These are phyloP conservation scores for Fusarium verrucosum DNA, from an alignment of 2,329 filamentous ascomycete species.

Conservation along the genomic window DNA sequence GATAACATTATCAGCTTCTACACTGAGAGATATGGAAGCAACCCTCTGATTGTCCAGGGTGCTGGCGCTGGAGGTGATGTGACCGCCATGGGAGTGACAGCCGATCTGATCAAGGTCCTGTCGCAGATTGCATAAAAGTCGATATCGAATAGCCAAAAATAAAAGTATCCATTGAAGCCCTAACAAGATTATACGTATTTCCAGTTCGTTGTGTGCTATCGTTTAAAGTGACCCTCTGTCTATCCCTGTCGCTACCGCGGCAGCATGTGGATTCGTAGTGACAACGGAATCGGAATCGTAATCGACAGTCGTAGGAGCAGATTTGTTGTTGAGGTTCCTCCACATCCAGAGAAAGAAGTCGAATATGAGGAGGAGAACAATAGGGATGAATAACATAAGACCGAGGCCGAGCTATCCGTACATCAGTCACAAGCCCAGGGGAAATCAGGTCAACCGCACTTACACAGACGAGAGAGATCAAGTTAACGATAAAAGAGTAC, in stretches of 20 bases:
- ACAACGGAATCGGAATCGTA: constrained; percentile 27
- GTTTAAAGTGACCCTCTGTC: constrained; percentile 38
- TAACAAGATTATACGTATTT: neutral
- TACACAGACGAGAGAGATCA: constrained; percentile 53
- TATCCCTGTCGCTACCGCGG: constrained; percentile 38
- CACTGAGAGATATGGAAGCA: constrained; percentile 90
- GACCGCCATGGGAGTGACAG: constrained; percentile 97
- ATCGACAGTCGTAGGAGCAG: constrained; percentile 24
- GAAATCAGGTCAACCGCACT: constrained; percentile 29
- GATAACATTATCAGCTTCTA: constrained; percentile 99
- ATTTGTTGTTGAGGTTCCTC: constrained; percentile 51
- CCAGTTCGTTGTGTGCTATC: constrained; percentile 3
- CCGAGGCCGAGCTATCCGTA: constrained; percentile 54
- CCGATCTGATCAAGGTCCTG: constrained; percentile 89
- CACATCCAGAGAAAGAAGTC: constrained; percentile 65
- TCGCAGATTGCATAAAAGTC: constrained; percentile 66
- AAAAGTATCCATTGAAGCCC: constrained; percentile 25
- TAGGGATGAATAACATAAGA: constrained; percentile 57
- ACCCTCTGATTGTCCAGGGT: constrained; percentile 93
- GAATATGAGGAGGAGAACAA: constrained; percentile 58
- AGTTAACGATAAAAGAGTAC: constrained; percentile 48
- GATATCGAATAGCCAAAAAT: constrained; percentile 29
- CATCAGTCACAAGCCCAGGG: constrained; percentile 25
- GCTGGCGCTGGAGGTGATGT: constrained; percentile 94
- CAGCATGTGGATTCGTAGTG: constrained; percentile 34